These are phyloP conservation scores for Shiraia sp. DNA, from an alignment of 2,329 filamentous ascomycete genomes.

Conservation along the genomic window DNA sequence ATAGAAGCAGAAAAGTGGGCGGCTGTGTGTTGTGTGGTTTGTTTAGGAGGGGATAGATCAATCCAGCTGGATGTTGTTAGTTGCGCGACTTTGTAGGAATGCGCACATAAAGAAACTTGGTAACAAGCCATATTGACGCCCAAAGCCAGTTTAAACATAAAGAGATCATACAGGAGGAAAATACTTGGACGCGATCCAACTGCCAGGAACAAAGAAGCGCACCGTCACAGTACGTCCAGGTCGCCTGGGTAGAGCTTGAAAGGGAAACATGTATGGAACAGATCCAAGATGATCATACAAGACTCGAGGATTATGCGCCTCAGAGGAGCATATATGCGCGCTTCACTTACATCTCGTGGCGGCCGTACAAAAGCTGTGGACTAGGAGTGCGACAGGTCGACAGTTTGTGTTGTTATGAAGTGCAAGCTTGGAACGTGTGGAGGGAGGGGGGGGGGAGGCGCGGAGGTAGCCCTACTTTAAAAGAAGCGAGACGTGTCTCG, in stretches of 20 bases:
- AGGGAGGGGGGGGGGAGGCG: slow-evolving; percentile 3
- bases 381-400: slow-evolving; percentile 10
- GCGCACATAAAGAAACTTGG: too few species aligned
- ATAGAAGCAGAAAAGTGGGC: not conserved
- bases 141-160: not conserved
- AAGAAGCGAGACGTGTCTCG: slow-evolving; percentile 11
- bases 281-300: too few species aligned
- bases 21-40: not conserved
- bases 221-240: not conserved
- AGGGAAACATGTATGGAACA: slow-evolving; percentile 7
- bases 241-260: not conserved
- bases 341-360: slow-evolving; percentile 9
- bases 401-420: slow-evolving; percentile 13
- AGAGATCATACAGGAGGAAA: not conserved
- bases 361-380: not conserved
- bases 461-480: slow-evolving; percentile 10
- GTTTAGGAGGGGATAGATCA: slow-evolving; percentile 3
- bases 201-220: slow-evolving; percentile 1
- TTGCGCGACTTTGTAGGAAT: too few species aligned
- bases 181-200: too few species aligned
- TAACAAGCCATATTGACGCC: not conserved
- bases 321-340: slow-evolving; percentile 6
- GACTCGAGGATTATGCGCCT: too few species aligned
- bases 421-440: slow-evolving; percentile 1
- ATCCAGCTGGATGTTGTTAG: too few species aligned